Evolutionary conservation across 129 eudicot genomes (phyloP).

Genomic region (Lactuca sativa): DNA sequence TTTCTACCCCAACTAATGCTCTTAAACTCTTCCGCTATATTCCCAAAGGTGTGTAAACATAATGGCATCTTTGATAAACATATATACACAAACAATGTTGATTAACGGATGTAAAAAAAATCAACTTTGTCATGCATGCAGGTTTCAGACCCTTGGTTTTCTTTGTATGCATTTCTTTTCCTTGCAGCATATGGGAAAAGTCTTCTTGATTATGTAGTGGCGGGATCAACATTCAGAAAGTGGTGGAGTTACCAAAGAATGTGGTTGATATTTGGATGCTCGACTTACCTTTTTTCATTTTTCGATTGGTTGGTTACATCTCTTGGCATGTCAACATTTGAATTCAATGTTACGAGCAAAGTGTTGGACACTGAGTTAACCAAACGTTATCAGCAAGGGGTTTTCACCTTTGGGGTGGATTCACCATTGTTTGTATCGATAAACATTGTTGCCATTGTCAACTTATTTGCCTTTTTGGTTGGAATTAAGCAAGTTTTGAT

Average conservation of each 20-base stretch:
- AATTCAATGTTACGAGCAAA: constrained; percentile 47
- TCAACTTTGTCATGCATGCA: constrained; percentile 10
- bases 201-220: constrained; percentile 33
- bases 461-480: constrained; percentile 26
- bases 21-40: constrained; percentile 22
- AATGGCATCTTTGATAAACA: background rate
- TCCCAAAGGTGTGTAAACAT: constrained; percentile 21
- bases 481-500: constrained; percentile 21
- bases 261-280: constrained; percentile 46
- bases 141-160: constrained; percentile 50
- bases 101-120: background rate
- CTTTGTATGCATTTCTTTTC: constrained; percentile 44
- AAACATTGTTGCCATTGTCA: constrained; percentile 32
- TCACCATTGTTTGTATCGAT: constrained; percentile 43
- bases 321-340: constrained; percentile 35
- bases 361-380: constrained; percentile 36
- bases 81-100: background rate
- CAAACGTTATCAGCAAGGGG: constrained; percentile 51
- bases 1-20: constrained; percentile 50
- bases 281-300: constrained; percentile 34
- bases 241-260: constrained; percentile 60
- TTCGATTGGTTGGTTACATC: constrained; percentile 33
- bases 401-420: constrained; percentile 47
- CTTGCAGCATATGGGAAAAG: constrained; percentile 49
- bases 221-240: constrained; percentile 30